Conservation (phyloP, 495 filamentous ascomycete genomes). For the Xylaria venustula region DNA sequence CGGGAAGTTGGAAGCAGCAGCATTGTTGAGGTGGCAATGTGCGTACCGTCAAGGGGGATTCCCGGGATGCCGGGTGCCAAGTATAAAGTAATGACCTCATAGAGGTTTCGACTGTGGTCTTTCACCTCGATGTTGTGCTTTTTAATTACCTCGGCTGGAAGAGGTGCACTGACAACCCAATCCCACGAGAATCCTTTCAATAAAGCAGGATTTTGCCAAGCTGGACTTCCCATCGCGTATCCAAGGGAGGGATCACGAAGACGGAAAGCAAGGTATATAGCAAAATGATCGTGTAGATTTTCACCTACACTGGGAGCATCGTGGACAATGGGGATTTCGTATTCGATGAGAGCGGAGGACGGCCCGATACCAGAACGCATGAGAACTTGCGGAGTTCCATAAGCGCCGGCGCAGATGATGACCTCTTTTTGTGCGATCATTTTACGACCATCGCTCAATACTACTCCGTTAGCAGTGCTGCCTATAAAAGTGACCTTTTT, state of each 20-base stretch:
- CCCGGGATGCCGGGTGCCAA: constrained; percentile 14
- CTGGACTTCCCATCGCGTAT: constrained; percentile 27
- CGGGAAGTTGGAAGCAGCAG: constrained; percentile 35
- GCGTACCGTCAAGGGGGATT: constrained; percentile 37
- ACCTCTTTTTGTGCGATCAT: constrained; percentile 23
- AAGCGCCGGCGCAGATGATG: constrained; percentile 16
- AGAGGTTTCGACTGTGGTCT: constrained; percentile 12
- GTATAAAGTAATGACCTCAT: constrained; percentile 13
- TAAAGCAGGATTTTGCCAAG: constrained; percentile 30
- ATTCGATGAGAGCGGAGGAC: constrained; percentile 4
- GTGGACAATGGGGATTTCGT: constrained; percentile 21
- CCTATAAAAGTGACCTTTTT: constrained; percentile 22
- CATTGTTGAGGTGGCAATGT: constrained; percentile 36
- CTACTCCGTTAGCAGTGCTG: constrained; percentile 27
- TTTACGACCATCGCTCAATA: constrained; percentile 22
- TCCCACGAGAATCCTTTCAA: constrained; percentile 32
- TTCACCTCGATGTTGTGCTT: constrained; percentile 25
- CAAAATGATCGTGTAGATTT: constrained; percentile 22
- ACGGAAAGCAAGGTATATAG: constrained; percentile 25
- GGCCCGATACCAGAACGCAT: constrained; percentile 20
- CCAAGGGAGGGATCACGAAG: constrained; percentile 34
- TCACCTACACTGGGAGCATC: constrained; percentile 17
- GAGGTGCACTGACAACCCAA: constrained; percentile 25
- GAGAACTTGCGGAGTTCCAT: constrained; percentile 18
- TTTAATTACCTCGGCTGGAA: constrained; percentile 19